A percentile compares a stretch with the other conserved stretches of the same genome.
Conservation (phyloP, 2,329 filamentous ascomycete genomes). For the Fusarium brevicatenulatum region DNA sequence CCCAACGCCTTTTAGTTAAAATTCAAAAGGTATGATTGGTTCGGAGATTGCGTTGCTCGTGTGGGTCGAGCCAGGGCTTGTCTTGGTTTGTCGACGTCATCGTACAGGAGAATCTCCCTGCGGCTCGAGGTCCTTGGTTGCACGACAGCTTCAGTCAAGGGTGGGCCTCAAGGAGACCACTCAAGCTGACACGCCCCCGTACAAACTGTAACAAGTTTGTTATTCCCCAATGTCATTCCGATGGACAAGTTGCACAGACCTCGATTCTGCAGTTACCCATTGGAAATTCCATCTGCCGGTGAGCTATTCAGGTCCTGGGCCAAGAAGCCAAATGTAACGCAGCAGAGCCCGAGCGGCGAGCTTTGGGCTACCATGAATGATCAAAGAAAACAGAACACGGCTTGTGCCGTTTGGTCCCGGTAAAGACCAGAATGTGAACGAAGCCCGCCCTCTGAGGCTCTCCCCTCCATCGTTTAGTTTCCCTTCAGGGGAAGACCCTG, state of each 20-base stretch:
- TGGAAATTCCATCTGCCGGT: background rate
- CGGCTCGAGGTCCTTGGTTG: constrained; percentile 34
- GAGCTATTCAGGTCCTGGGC: too few relatives aligned
- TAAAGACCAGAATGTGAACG: constrained; percentile 13
- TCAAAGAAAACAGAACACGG: constrained; percentile 7
- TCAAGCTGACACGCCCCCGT: background rate
- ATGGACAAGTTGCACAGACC: background rate
- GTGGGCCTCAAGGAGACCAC: background rate
- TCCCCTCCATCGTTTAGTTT: constrained; percentile 17
- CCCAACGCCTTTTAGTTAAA: background rate
- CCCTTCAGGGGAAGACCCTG: constrained; percentile 36
- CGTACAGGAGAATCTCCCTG: constrained; percentile 26
- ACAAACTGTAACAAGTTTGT: constrained; percentile 6
- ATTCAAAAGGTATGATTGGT: constrained; percentile 19
- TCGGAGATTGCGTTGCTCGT: background rate
- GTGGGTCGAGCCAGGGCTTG: constrained; percentile 22
- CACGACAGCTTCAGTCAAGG: constrained; percentile 26
- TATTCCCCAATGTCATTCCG: background rate
- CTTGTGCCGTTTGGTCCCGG: constrained; percentile 6
- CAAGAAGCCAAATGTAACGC: constrained; percentile 2
- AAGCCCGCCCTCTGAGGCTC: constrained; percentile 30
- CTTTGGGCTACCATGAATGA: constrained; percentile 24
- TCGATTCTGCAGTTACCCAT: constrained; percentile 4
- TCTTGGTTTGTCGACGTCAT: constrained; percentile 39
- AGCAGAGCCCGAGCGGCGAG: constrained; percentile 21